Percentiles rank a stretch among this genome's conserved stretches.
These are phyloP conservation scores for Panaeolus papilionaceus DNA, from an alignment of 768 basidiomycete species.

Conservation along the genomic window DNA sequence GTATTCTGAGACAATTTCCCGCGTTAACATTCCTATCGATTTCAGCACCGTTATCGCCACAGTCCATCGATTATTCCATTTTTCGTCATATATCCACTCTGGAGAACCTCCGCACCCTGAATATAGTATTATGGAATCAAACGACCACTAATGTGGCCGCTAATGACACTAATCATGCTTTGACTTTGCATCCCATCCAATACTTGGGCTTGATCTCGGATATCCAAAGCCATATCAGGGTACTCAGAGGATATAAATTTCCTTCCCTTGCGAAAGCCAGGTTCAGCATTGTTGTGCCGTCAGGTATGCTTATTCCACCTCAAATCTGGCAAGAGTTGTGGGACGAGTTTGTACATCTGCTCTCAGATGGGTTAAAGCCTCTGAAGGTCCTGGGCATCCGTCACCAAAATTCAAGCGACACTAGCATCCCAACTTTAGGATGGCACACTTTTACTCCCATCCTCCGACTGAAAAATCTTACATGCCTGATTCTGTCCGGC, in stretches of 20 bases:
- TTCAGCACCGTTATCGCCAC: no score
- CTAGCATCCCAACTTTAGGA: neutral
- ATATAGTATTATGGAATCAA: no score
- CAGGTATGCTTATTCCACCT: neutral
- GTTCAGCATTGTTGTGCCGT: neutral
- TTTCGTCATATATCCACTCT: no score
- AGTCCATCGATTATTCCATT: no score
- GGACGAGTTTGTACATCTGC: neutral
- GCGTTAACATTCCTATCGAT: neutral
- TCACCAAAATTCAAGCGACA: neutral
- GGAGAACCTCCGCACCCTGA: no score
- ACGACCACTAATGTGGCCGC: no score
- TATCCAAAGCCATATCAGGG: neutral
- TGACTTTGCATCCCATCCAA: no score
- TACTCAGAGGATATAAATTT: neutral
- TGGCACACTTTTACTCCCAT: neutral
- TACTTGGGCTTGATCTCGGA: no score
- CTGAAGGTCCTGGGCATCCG: neutral
- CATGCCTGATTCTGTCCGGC: neutral
- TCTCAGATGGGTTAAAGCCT: neutral
- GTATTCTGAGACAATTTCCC: neutral
- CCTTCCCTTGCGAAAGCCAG: neutral
- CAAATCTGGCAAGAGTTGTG: neutral
- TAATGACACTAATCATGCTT: no score
- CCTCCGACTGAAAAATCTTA: neutral